Evolutionary conservation across 306 rosid species (phyloP), one percentile per base, ranked within the genome.

Genomic region (Quercus robur): DNA sequence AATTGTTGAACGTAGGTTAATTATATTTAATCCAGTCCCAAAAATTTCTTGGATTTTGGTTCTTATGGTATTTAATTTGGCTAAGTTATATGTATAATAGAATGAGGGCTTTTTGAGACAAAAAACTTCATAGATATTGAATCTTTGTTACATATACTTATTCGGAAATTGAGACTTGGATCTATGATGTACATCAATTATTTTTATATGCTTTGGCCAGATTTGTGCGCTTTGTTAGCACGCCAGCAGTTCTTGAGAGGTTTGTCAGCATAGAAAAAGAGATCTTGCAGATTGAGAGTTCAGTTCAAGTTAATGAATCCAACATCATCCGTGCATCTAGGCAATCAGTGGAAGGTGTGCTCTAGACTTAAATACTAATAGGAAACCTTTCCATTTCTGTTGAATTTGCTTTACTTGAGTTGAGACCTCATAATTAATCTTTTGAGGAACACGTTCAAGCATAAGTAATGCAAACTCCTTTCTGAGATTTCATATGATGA

Each of bases 151-250:
- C 38, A 33, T 33, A 33, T 33, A 33, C 38, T 33, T 33, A 33
- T 5, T 33, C 6, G 7, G 7, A 33, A 33, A 33, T 33, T 33
- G 38, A 33, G 38, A 33, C 38, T 33, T 33, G 38, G 38, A 33
- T 5, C 38, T 33, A 33, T 33, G 38, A 33, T 33, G 38, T 33
- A 33, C 38, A 33, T 33, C 2, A 33, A 33, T 33, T 33, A 33
- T 33, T 33, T 33, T 33, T 33, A 5, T 17, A 56, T 20, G 19
- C n/a, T 56, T 56, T 56, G 61, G 61, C 20, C 81, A 90, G 94
- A 81, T 88, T 90, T 85, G 94, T 90, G 73, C 83, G 92, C n/a
- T 90, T 88, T 52, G 92, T 90, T 70, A 85, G 94, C 90, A 88
- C 94, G 41, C 94, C 92, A 19, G 91, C 89, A 3, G 74, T 88